These are phyloP conservation scores for Aureobasidium melanogenum DNA, from an alignment of 2,329 filamentous ascomycete species.

Conservation along the genomic window DNA sequence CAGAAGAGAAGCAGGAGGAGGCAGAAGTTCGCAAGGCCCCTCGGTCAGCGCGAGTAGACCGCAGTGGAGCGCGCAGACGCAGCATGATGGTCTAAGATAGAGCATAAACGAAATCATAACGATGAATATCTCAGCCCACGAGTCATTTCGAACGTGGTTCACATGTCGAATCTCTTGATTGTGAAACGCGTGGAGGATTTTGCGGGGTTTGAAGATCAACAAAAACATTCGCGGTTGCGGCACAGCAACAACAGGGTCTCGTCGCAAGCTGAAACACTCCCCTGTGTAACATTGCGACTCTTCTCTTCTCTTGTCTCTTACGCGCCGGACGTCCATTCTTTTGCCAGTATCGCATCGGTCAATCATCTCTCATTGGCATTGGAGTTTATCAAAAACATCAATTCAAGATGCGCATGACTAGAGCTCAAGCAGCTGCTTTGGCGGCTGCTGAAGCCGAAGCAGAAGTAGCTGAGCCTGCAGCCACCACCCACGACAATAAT, in stretches of 20 bases:
- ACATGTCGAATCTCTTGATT: neutral
- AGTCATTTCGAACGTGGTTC: neutral
- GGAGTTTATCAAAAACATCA: neutral
- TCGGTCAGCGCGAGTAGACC: constrained; percentile 18
- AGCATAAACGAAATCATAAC: neutral
- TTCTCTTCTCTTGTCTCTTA: neutral
- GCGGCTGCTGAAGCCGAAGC: constrained; percentile 13
- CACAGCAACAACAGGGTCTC: neutral
- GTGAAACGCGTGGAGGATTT: neutral
- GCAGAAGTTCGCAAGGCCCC: constrained; percentile 21
- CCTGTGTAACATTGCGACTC: neutral
- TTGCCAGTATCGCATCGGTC: neutral
- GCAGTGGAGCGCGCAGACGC: constrained; percentile 22
- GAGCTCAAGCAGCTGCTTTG: constrained; percentile 32
- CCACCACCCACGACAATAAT: neutral
- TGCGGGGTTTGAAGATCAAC: neutral
- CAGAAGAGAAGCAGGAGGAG: constrained; percentile 8
- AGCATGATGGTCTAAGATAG: constrained; percentile 24
- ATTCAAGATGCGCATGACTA: constrained; percentile 33
- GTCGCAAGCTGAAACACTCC: neutral
- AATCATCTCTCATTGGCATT: neutral
- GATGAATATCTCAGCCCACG: neutral
- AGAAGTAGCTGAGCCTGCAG: neutral
- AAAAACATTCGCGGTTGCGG: neutral
- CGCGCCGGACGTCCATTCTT: neutral